Base-by-base conservation (phyloP, 805 yeast genomes). In the Saccharomycopsis oosterbeekiorum region DNA sequence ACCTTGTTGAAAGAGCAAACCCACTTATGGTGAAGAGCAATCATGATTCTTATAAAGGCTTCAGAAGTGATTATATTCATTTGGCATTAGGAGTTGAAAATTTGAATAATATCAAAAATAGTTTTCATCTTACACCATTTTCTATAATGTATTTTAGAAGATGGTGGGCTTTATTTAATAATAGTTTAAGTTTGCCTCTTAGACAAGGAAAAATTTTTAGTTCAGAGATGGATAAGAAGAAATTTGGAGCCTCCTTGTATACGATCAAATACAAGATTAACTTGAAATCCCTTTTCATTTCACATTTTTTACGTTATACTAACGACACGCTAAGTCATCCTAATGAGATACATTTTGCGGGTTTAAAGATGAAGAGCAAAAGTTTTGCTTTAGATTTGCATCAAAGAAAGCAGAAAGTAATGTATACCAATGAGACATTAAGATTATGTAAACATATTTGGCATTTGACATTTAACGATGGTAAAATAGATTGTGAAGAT, bases 131-230 rank as follows among this genome's bases (percentile, higher is more conserved):
- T 58, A 80, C 90, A 1, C 96, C 96, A 0, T 76, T 78, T n/a
- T 77, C 84, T 0, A 76, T 89, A 63, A 67, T 74, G 0, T 93
- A 86, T 65, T 90, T 91, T 72, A 78, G 82, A 65, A 72, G 71
- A 11, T 92, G 97, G 97, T 90, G 96, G 96, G 73, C 75, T 41
- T 76, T 87, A 63, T 91, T 91, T 70, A 79, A 83, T 42, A 84
- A 91, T n/a, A 84, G 84, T 62, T 78, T 87, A 66, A 83, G 90
- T 59, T 79, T 93, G 12, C 97, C 97, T 0, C 78, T 89, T 26
- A 77, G 93, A 59, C 78, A 80, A 56, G 97, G 97, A 0, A 73
- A 77, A 1, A 70, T 92, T 41, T 91, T 89, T 72, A 80, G 82
- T 0, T 80, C 78, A 26, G 61, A 71, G 36, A 66, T 70, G 9